These are phyloP conservation scores for Termitomyces sp. DNA, from an alignment of 768 basidiomycete species.

Conservation along the genomic window DNA sequence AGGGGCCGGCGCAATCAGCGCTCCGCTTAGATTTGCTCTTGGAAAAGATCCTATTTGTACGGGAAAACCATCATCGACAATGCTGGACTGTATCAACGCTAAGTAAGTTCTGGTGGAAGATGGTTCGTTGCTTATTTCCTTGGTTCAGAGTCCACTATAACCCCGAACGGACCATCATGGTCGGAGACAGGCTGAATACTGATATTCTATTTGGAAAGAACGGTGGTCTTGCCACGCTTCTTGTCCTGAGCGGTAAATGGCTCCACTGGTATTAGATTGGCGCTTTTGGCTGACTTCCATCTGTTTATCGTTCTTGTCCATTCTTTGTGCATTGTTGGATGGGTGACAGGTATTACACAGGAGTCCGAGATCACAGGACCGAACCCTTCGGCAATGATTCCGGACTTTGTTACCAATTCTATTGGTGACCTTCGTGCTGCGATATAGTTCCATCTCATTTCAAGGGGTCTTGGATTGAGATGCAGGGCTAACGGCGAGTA, in stretches of 20 bases:
- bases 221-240: constrained; percentile 80
- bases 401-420: constrained; percentile 75
- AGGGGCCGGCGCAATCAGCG: constrained; percentile 80
- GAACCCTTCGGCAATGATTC: constrained; percentile 64
- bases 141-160: constrained; percentile 74
- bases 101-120: constrained; percentile 30
- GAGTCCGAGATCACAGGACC: constrained; percentile 71
- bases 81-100: constrained; percentile 88
- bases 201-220: constrained; percentile 92
- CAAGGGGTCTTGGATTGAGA: not conserved
- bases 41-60: constrained; percentile 70
- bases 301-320: not conserved
- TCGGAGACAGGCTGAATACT: constrained; percentile 93
- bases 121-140: not conserved
- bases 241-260: constrained; percentile 81
- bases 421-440: constrained; percentile 72
- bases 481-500: not conserved
- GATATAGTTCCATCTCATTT: constrained; percentile 4
- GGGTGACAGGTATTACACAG: constrained; percentile 64
- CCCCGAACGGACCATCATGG: constrained; percentile 84
- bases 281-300: not conserved
- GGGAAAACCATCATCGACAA: constrained; percentile 87
- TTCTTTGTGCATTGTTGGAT: not conserved
- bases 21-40: constrained; percentile 71
- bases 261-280: not conserved